Evolutionary conservation across 2,329 filamentous ascomycete genomes (phyloP).

Genomic region (Fusarium sp.): DNA sequence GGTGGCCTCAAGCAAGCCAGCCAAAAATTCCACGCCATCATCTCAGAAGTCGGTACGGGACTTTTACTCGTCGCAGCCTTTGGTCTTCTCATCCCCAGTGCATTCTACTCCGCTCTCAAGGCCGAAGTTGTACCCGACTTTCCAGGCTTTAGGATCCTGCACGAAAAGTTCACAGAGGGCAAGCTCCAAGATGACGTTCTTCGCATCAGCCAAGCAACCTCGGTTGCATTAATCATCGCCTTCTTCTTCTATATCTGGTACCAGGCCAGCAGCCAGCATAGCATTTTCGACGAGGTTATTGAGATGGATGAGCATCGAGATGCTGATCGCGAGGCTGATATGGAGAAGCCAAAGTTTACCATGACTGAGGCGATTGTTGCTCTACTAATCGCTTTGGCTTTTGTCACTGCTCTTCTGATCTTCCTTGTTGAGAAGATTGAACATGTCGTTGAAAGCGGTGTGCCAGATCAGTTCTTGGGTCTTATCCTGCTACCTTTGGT

Average conservation of each 20-base stretch:
- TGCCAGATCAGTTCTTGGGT: constrained; percentile 56
- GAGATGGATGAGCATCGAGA: constrained; percentile 63
- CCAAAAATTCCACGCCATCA: constrained; percentile 72
- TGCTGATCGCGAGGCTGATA: constrained; percentile 68
- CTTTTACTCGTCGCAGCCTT: constrained; percentile 70
- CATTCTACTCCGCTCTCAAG: constrained; percentile 54
- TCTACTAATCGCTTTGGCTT: constrained; percentile 65
- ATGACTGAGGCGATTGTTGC: constrained; percentile 73
- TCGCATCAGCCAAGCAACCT: constrained; percentile 71
- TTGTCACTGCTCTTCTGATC: constrained; percentile 74
- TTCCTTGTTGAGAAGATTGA: constrained; percentile 76
- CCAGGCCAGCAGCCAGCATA: constrained; percentile 74
- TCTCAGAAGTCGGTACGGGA: constrained; percentile 76
- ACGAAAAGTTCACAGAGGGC: constrained; percentile 48
- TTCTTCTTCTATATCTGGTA: constrained; percentile 70
- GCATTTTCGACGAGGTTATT: constrained; percentile 71
- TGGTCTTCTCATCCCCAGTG: constrained; percentile 52
- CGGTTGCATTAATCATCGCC: constrained; percentile 71
- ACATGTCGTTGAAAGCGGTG: constrained; percentile 54
- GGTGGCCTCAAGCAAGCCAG: constrained; percentile 71
- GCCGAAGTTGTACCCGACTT: constrained; percentile 42
- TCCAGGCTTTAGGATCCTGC: constrained; percentile 37
- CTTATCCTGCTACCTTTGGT: constrained; percentile 76
- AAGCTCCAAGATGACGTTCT: constrained; percentile 62
- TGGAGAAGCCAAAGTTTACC: constrained; percentile 72